Evolutionary conservation across 768 basidiomycete genomes (phyloP).

Genomic region (Pleurotus pulmonarius): DNA sequence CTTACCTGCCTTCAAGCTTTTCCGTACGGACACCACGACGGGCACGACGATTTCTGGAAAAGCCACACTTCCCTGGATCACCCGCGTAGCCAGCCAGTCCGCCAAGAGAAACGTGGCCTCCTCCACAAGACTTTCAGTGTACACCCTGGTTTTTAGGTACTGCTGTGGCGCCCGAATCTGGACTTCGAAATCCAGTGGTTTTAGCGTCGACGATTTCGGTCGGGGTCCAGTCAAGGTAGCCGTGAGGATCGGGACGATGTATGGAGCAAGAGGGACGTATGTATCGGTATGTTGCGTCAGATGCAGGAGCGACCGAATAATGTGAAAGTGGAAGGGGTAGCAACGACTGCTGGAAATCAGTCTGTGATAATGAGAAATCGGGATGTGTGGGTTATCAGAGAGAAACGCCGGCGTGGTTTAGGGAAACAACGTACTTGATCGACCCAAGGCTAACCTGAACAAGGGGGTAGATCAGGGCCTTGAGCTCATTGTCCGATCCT

Average conservation of each 20-base stretch:
- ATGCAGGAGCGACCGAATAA: slow-evolving; percentile 83
- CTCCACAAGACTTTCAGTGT: slow-evolving; percentile 78
- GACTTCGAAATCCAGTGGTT: slow-evolving; percentile 86
- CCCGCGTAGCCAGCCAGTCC: slow-evolving; percentile 71
- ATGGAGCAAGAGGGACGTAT: slow-evolving; percentile 85
- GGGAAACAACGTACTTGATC: slow-evolving; percentile 63
- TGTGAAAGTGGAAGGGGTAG: slow-evolving; percentile 92
- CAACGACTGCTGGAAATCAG: slow-evolving; percentile 89
- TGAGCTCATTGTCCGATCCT: slow-evolving; percentile 69
- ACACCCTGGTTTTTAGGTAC: slow-evolving; percentile 85
- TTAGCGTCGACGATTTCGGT: slow-evolving; percentile 80
- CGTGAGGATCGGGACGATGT: slow-evolving; percentile 82
- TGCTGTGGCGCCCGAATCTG: slow-evolving; percentile 84
- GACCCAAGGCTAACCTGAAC: slow-evolving; percentile 93
- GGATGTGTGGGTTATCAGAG: slow-evolving; percentile 1
- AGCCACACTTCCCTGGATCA: slow-evolving; percentile 81
- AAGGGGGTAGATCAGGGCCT: slow-evolving; percentile 90
- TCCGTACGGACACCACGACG: slow-evolving; percentile 65
- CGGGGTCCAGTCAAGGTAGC: slow-evolving; percentile 66
- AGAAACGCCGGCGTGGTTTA: slow-evolving; percentile 9
- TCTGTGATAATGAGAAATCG: slow-evolving; percentile 36
- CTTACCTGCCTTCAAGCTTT: slow-evolving; percentile 64
- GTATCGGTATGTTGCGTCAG: slow-evolving; percentile 79
- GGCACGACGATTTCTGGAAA: slow-evolving; percentile 93
- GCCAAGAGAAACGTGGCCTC: slow-evolving; percentile 76